Percentiles rank a stretch among this genome's conserved stretches.
phyloP scores from a whole-genome alignment of 768 basidiomycete species.

The Phlegmacium glaucopus region DNA sequence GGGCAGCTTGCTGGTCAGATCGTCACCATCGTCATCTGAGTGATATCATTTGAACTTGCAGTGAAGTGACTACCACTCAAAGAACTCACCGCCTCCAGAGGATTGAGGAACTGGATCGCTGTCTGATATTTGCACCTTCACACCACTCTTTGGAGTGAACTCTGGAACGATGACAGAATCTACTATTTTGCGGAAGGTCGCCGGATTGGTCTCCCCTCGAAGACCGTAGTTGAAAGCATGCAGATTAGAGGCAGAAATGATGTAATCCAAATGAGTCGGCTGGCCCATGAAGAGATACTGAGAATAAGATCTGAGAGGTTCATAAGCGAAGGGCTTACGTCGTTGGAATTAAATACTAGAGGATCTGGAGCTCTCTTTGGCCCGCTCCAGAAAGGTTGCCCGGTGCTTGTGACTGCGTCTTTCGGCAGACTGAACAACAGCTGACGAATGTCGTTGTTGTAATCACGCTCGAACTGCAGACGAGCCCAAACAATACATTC shows the following conservation, averaged over 20 bases:
- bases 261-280: constrained; percentile 83
- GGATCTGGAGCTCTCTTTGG: constrained; percentile 97
- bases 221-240: constrained; percentile 99
- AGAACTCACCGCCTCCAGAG: constrained; percentile 35
- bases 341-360: constrained; percentile 78
- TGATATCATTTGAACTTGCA: constrained; percentile 5
- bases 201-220: constrained; percentile 79
- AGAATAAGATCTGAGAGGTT: too few species aligned
- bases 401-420: constrained; percentile 86
- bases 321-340: constrained; percentile 53
- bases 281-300: constrained; percentile 24
- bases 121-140: constrained; percentile 92
- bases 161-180: constrained; percentile 84
- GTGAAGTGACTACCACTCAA: neutral
- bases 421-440: constrained; percentile 92
- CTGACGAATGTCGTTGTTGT: constrained; percentile 90
- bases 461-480: constrained; percentile 91
- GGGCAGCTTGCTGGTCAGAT: constrained; percentile 70
- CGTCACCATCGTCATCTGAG: constrained; percentile 50
- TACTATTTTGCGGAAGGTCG: constrained; percentile 78
- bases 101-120: constrained; percentile 76
- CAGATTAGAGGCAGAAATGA: constrained; percentile 92
- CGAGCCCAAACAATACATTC: constrained; percentile 98
- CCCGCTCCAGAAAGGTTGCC: constrained; percentile 98
- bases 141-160: constrained; percentile 89